phyloP scores from a whole-genome alignment of 768 basidiomycete genomes.

The Coprinopsis cinerea region DNA sequence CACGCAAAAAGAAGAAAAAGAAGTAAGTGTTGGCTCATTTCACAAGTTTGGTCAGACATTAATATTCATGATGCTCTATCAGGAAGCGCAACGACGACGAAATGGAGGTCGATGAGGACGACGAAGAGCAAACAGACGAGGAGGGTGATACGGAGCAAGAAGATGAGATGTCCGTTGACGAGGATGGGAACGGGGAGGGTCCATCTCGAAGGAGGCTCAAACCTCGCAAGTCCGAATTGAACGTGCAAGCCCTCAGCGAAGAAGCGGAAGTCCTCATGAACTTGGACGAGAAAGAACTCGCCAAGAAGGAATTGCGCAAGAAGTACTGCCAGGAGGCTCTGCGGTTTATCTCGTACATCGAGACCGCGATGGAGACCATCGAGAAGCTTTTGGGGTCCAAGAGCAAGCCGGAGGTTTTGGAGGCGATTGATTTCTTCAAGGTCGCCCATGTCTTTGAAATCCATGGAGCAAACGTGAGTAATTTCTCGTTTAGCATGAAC shows the following conservation, averaged over 20 bases:
- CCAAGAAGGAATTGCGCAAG: constrained; percentile 66
- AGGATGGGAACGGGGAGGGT: constrained; percentile 25
- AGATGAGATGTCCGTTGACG: constrained; percentile 32
- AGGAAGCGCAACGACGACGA: constrained; percentile 27
- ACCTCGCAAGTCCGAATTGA: constrained; percentile 63
- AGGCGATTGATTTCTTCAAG: constrained; percentile 87
- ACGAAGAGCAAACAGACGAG: constrained; percentile 33
- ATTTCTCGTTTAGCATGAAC: constrained; percentile 1
- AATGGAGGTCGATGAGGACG: constrained; percentile 52
- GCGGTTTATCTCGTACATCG: constrained; percentile 62
- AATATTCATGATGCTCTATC: constrained; percentile 16
- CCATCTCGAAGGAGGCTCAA: constrained; percentile 40
- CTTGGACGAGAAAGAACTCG: constrained; percentile 58
- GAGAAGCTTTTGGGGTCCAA: constrained; percentile 80
- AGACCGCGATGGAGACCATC: constrained; percentile 63
- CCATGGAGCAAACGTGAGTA: constrained; percentile 61
- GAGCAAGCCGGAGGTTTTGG: constrained; percentile 77
- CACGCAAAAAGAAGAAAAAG: constrained; percentile 28
- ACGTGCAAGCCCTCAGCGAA: constrained; percentile 63
- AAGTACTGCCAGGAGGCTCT: constrained; percentile 86
- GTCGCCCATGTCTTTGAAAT: constrained; percentile 78
- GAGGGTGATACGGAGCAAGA: constrained; percentile 32
- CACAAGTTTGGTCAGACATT: neutral
- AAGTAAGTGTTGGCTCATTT: constrained; percentile 19
- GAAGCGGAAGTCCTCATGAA: constrained; percentile 61